phyloP scores from a whole-genome alignment of 495 filamentous ascomycete species.

The Penicillium parvum region DNA sequence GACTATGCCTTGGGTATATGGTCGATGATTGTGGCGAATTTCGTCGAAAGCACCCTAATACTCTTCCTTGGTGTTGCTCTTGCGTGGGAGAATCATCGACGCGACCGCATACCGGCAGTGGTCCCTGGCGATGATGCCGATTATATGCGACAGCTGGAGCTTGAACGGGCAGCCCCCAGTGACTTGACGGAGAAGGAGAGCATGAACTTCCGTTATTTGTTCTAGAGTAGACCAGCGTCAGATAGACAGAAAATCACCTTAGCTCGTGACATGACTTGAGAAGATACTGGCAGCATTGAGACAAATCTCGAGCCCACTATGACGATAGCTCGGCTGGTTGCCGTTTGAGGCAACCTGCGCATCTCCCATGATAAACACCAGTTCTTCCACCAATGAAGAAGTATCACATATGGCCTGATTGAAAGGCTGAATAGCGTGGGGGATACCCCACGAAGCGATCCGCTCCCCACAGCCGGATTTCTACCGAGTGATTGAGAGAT shows the following conservation, averaged over 20 bases:
- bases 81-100: slow-evolving; percentile 45
- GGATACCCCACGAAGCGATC: slow-evolving; percentile 1
- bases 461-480: slow-evolving; percentile 15
- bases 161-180: slow-evolving; percentile 48
- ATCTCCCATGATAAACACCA: background rate
- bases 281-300: too few relatives aligned
- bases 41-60: slow-evolving; percentile 40
- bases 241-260: slow-evolving; percentile 1
- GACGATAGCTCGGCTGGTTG: background rate
- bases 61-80: slow-evolving; percentile 34
- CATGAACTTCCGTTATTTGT: slow-evolving; percentile 33
- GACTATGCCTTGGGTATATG: slow-evolving; percentile 50
- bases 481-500: slow-evolving; percentile 5
- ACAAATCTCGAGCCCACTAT: too few relatives aligned
- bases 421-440: too few relatives aligned
- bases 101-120: slow-evolving; percentile 35
- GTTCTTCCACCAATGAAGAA: background rate
- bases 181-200: slow-evolving; percentile 55
- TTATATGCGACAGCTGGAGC: slow-evolving; percentile 22
- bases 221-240: slow-evolving; percentile 7
- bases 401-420: too few relatives aligned
- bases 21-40: slow-evolving; percentile 50
- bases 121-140: slow-evolving; percentile 24
- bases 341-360: background rate
- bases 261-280: too few relatives aligned